Conservation (phyloP, 805 yeast genomes). For the Starmera caribaea region DNA sequence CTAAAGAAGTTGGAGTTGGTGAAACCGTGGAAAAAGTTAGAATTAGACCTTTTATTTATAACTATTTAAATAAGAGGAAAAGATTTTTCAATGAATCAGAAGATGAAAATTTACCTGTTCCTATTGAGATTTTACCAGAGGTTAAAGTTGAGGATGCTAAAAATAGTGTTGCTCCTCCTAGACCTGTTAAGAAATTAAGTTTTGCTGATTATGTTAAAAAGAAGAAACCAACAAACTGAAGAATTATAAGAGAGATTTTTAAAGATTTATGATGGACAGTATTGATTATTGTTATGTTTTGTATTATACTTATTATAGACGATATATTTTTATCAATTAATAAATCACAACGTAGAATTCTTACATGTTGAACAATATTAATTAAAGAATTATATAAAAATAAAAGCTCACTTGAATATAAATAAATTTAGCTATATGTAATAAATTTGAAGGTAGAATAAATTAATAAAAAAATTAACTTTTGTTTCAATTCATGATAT, state of each 20-base stretch:
- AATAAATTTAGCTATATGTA: too few relatives aligned
- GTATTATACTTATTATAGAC: too few relatives aligned
- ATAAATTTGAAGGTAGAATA: too few relatives aligned
- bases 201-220: conserved; percentile 70
- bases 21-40: conserved; percentile 10
- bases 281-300: too few relatives aligned
- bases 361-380: too few relatives aligned
- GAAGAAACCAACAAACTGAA: conserved; percentile 16
- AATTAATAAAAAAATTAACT: too few relatives aligned
- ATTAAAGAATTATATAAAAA: too few relatives aligned
- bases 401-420: too few relatives aligned
- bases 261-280: too few relatives aligned
- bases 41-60: conserved; percentile 12
- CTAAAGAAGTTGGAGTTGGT: conserved; percentile 1
- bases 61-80: conserved; percentile 10
- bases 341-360: too few relatives aligned
- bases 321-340: too few relatives aligned
- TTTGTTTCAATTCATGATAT: too few relatives aligned
- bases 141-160: neutral
- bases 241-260: neutral
- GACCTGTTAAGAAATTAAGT: conserved; percentile 48
- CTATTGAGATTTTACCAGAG: conserved; percentile 13
- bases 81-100: conserved; percentile 4
- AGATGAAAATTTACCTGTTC: conserved; percentile 17
- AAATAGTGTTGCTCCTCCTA: conserved; percentile 2